Conservation (phyloP, 2,329 filamentous ascomycete genomes). For the Talaromyces sp. region DNA sequence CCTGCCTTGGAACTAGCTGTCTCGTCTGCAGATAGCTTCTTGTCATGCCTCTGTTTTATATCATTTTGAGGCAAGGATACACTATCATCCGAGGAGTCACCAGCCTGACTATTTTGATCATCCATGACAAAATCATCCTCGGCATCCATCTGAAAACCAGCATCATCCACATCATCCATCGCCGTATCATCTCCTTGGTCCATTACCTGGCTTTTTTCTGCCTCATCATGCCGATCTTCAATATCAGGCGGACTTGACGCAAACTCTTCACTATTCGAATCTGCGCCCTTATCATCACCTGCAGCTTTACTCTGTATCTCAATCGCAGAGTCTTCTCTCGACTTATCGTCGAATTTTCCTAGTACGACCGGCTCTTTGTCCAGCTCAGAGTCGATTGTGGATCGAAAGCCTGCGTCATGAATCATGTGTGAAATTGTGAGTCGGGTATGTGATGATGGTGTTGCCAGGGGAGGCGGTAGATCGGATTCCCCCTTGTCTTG, state of each 20-base stretch:
- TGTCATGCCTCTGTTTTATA: not conserved
- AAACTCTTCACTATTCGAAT: constrained; percentile 16
- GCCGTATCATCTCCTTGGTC: not conserved
- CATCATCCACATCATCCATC: constrained; percentile 7
- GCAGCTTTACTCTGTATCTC: not conserved
- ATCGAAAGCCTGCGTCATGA: constrained; percentile 48
- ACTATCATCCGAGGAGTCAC: constrained; percentile 7
- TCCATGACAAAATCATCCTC: constrained; percentile 8
- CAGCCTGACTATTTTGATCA: not conserved
- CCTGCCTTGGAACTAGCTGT: not conserved
- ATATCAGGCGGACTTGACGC: constrained; percentile 19
- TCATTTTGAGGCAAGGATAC: not conserved
- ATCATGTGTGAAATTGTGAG: constrained; percentile 46
- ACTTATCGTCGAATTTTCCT: constrained; percentile 14
- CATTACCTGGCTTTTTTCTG: not conserved
- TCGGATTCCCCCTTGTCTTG: not conserved
- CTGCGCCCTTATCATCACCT: not conserved
- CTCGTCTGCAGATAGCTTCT: not conserved
- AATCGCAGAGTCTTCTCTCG: not conserved
- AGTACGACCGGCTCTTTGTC: not conserved
- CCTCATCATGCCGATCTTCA: not conserved
- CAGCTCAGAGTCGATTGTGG: constrained; percentile 41
- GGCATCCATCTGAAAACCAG: not conserved
- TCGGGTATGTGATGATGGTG: constrained; percentile 35
- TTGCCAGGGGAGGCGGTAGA: not conserved